Percentiles rank a stretch among this genome's conserved stretches.
phyloP scores from a whole-genome alignment of 75 land plant species.

The Selaginella tamariscina region DNA sequence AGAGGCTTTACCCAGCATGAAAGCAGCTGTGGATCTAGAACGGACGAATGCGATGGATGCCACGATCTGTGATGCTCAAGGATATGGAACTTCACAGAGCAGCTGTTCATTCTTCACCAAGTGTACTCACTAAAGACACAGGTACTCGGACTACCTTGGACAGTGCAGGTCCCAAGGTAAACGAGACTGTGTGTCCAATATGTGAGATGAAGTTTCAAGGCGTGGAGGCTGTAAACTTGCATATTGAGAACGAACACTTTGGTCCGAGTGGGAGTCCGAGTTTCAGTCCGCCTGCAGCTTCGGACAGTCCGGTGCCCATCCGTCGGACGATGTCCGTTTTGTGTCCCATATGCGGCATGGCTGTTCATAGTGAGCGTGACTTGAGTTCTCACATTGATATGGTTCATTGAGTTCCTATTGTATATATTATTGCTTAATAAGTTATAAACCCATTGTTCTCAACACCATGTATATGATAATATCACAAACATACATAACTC shows the following conservation, averaged over 20 bases:
- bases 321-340: conserved; percentile 20
- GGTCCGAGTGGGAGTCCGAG: not conserved
- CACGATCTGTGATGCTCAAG: conserved; percentile 86
- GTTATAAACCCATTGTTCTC: too few species aligned
- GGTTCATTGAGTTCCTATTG: conserved; percentile 24
- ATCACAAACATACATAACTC: too few species aligned
- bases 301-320: not conserved
- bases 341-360: conserved; percentile 37
- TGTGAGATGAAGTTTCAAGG: conserved; percentile 22
- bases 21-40: conserved; percentile 84
- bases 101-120: conserved; percentile 74
- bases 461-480: too few species aligned
- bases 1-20: conserved; percentile 79
- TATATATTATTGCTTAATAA: too few species aligned
- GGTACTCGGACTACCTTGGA: conserved; percentile 9
- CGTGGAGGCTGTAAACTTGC: conserved; percentile 17
- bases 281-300: not conserved
- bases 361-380: conserved; percentile 38
- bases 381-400: conserved; percentile 31
- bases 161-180: not conserved
- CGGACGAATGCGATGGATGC: conserved; percentile 76
- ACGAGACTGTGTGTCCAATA: conserved; percentile 22
- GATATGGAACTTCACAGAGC: conserved; percentile 84
- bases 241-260: conserved; percentile 27
- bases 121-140: conserved; percentile 6